A percentile compares a stretch with the other conserved stretches of the same genome.
Evolutionary conservation across 75 land plant genomes (phyloP).

Genomic region (Selaginella moellendorffii): DNA sequence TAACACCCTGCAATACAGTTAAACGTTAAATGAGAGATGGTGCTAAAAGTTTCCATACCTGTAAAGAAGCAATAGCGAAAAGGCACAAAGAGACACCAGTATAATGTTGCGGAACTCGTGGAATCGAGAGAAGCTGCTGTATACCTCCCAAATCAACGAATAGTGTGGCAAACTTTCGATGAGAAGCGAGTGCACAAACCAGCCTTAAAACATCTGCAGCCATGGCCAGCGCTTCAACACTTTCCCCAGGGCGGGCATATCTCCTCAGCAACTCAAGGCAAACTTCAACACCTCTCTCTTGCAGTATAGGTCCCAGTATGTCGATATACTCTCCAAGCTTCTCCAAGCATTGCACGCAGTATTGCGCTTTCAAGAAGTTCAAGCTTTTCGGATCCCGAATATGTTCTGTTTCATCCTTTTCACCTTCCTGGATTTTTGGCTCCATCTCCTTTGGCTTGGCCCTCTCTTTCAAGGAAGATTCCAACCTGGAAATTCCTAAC

Average conservation of each 20-base stretch:
- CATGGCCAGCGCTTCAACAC: conserved; percentile 25
- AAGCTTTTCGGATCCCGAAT: too few relatives aligned
- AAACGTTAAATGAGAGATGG: neutral
- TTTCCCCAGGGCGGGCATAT: conserved; percentile 24
- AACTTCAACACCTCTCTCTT: conserved; percentile 97
- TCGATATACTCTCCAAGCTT: conserved; percentile 87
- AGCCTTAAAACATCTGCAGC: conserved; percentile 76
- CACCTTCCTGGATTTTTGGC: too few relatives aligned
- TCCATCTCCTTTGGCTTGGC: too few relatives aligned
- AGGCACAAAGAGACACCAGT: conserved; percentile 87
- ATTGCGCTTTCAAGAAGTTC: conserved; percentile 51
- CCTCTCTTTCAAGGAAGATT: too few relatives aligned
- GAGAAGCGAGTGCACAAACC: conserved; percentile 86
- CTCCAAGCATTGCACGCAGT: conserved; percentile 81
- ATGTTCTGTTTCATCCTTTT: too few relatives aligned
- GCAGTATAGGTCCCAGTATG: conserved; percentile 82
- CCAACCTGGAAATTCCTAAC: too few relatives aligned
- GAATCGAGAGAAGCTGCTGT: conserved; percentile 63
- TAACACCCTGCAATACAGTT: conserved; percentile 52
- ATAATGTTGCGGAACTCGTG: conserved; percentile 50
- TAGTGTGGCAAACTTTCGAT: conserved; percentile 78
- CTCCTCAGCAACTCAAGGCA: conserved; percentile 74
- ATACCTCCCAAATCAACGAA: conserved; percentile 97
- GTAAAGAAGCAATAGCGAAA: conserved; percentile 94
- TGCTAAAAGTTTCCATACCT: conserved; percentile 60